A percentile compares a stretch with the other conserved stretches of the same genome.
phyloP scores from a whole-genome alignment of 148 eudicot genomes.

The Rhododendron ovatum region DNA sequence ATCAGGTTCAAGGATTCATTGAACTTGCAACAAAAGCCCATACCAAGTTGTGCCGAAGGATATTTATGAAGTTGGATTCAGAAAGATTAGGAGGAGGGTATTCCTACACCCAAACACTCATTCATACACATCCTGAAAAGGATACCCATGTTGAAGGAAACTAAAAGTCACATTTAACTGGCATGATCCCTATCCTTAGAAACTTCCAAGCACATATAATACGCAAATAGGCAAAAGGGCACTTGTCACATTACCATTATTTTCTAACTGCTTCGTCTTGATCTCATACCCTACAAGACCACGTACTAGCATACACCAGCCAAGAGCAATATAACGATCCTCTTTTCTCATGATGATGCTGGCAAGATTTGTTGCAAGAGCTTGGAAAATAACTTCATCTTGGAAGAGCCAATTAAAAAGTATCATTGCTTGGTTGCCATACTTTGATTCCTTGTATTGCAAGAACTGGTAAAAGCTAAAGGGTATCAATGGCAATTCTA shows the following conservation, averaged over 20 bases:
- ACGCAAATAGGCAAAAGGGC: neutral
- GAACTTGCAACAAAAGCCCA: neutral
- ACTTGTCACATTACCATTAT: conserved; percentile 34
- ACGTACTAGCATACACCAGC: conserved; percentile 73
- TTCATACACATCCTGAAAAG: neutral
- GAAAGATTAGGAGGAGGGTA: neutral
- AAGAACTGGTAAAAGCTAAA: conserved; percentile 33
- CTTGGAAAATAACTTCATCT: conserved; percentile 53
- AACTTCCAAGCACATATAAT: neutral
- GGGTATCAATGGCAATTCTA: neutral
- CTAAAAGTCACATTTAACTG: neutral
- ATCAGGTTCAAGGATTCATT: neutral
- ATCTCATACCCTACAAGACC: conserved; percentile 57
- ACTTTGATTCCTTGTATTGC: conserved; percentile 39
- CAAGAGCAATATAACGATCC: conserved; percentile 61
- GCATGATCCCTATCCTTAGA: neutral
- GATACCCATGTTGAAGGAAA: neutral
- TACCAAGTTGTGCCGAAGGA: neutral
- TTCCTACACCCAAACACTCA: neutral
- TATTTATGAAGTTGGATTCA: neutral
- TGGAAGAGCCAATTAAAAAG: conserved; percentile 75
- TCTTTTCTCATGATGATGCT: conserved; percentile 48
- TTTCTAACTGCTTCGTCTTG: conserved; percentile 25
- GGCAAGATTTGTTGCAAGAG: conserved; percentile 40
- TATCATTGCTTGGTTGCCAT: conserved; percentile 48